These are phyloP conservation scores for Neoscytalidium dimidiatum DNA, from an alignment of 2,329 filamentous ascomycete genomes.

Conservation along the genomic window DNA sequence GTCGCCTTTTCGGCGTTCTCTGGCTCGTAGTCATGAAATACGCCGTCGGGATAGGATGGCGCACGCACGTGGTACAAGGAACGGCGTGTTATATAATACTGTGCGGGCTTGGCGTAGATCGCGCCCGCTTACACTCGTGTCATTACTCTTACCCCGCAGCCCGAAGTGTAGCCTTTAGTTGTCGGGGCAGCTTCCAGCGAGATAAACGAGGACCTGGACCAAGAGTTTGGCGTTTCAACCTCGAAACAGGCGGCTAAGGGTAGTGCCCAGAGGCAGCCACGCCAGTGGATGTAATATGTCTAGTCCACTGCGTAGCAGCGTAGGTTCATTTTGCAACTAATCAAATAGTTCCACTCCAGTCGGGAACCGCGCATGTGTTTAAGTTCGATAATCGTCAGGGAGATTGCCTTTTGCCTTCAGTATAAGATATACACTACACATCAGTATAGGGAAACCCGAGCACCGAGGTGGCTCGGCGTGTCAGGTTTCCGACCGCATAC, in stretches of 20 bases:
- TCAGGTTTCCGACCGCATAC: background rate
- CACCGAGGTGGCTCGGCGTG: constrained; percentile 5
- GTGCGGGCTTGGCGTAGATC: no score
- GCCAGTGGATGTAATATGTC: background rate
- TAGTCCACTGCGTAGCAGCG: background rate
- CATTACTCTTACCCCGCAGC: constrained; percentile 1
- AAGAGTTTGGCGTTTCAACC: background rate
- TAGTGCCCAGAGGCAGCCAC: background rate
- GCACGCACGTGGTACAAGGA: no score
- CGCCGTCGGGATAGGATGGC: no score
- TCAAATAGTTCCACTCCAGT: background rate
- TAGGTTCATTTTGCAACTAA: background rate
- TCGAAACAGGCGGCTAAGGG: background rate
- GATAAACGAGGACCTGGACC: background rate
- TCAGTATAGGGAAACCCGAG: background rate
- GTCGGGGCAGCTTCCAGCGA: constrained; percentile 4
- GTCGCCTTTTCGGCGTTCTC: no score
- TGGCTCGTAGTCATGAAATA: no score
- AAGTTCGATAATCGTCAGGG: background rate
- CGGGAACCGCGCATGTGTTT: background rate
- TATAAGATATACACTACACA: background rate
- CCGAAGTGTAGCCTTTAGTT: background rate
- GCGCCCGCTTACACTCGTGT: no score
- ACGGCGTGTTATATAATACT: no score
- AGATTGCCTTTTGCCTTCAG: no score